phyloP scores from a whole-genome alignment of 495 filamentous ascomycete species.

The Trichoderma reesei region DNA sequence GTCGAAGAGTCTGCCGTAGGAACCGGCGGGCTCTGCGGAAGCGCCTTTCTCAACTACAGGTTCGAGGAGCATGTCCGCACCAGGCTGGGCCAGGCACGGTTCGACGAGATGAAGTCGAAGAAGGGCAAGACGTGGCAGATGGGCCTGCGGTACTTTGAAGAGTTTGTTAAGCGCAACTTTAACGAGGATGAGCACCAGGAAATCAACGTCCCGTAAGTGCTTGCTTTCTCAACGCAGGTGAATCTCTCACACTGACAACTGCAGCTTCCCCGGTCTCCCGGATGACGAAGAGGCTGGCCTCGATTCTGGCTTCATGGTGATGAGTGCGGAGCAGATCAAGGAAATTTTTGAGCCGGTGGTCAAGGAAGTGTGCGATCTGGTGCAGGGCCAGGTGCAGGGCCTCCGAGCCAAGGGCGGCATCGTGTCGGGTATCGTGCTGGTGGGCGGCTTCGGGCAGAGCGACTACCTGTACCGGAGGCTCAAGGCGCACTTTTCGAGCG shows the following conservation, averaged over 20 bases:
- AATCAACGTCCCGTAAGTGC: constrained; percentile 52
- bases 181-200: constrained; percentile 62
- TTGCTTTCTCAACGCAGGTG: too few relatives aligned
- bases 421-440: constrained; percentile 58
- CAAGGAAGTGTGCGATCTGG: constrained; percentile 50
- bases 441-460: constrained; percentile 62
- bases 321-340: constrained; percentile 50
- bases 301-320: constrained; percentile 54
- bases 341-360: constrained; percentile 59
- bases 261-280: constrained; percentile 55
- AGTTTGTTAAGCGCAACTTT: constrained; percentile 65
- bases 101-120: constrained; percentile 52
- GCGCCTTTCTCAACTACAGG: constrained; percentile 58
- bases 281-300: constrained; percentile 55
- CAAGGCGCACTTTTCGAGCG: constrained; percentile 54
- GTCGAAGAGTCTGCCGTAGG: constrained; percentile 59
- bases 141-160: constrained; percentile 56
- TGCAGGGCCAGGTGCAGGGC: constrained; percentile 49
- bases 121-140: constrained; percentile 61
- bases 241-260: neutral
- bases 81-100: constrained; percentile 44
- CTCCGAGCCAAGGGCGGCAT: constrained; percentile 51
- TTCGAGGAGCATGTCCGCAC: constrained; percentile 59
- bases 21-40: constrained; percentile 56
- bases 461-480: constrained; percentile 57